Conservation (phyloP, 345 rosid genomes). For the Pugionium cornutum region DNA sequence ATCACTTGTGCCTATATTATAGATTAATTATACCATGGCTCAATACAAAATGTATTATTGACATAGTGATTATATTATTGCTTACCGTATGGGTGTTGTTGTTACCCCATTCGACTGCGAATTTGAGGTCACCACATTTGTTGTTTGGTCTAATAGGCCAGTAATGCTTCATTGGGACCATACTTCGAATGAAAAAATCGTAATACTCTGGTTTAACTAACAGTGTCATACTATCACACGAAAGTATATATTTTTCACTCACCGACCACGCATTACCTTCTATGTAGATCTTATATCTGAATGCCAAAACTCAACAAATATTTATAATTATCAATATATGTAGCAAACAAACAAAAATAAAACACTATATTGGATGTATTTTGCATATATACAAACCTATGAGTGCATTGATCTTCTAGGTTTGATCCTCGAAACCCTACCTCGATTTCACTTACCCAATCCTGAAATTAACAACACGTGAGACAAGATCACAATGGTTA, state of each 20-base stretch:
- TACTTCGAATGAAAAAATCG: conserved; percentile 51
- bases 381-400: conserved; percentile 44
- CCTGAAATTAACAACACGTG: conserved; percentile 29
- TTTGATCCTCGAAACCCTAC: conserved; percentile 48
- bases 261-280: conserved; percentile 63
- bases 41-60: too few relatives aligned
- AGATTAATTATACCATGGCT: neutral
- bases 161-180: conserved; percentile 51
- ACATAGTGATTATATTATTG: neutral
- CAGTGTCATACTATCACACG: conserved; percentile 54
- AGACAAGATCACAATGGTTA: neutral
- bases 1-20: conserved; percentile 49
- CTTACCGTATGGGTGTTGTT: conserved; percentile 30
- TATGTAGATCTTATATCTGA: conserved; percentile 56
- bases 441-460: conserved; percentile 46
- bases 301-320: conserved; percentile 1
- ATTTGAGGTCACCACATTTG: conserved; percentile 36
- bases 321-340: neutral
- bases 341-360: neutral
- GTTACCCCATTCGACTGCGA: conserved; percentile 42
- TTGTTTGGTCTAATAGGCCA: conserved; percentile 51
- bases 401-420: conserved; percentile 57
- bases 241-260: conserved; percentile 52
- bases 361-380: neutral
- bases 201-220: conserved; percentile 46